Evolutionary conservation across 441 rosid species (phyloP).

Genomic region (Syzygium malaccense): DNA sequence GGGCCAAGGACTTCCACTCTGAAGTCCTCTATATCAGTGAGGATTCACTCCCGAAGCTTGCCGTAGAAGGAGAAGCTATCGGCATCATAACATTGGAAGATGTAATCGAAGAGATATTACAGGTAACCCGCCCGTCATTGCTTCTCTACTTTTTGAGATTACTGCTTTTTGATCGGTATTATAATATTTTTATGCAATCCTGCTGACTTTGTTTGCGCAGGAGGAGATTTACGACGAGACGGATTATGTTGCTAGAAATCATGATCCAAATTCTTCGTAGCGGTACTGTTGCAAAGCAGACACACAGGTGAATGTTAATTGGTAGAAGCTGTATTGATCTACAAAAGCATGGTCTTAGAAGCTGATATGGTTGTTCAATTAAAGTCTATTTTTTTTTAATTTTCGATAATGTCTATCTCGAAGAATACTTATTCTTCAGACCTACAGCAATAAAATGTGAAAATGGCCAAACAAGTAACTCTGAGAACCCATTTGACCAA

Average conservation of each 20-base stretch:
- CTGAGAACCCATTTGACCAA: not conserved
- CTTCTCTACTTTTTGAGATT: not conserved
- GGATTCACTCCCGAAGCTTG: not conserved
- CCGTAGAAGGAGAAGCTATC: not conserved
- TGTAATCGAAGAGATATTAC: not conserved
- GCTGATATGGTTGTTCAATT: not conserved
- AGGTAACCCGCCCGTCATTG: not conserved
- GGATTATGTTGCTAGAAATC: not conserved
- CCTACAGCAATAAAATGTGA: not conserved
- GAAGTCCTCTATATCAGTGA: not conserved
- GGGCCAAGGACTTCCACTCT: not conserved
- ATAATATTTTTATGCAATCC: not conserved
- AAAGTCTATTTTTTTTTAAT: not conserved
- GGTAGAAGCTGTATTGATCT: not conserved
- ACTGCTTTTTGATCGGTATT: not conserved
- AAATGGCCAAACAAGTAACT: not conserved
- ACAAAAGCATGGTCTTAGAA: not conserved
- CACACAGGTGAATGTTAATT: not conserved
- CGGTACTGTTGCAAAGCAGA: not conserved
- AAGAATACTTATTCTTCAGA: not conserved
- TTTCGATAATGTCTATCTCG: not conserved
- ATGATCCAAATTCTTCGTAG: not conserved
- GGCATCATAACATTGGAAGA: conserved; percentile 1
- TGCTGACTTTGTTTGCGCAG: not conserved
- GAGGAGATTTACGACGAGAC: not conserved